Percentiles rank a stretch among this genome's conserved stretches.
Evolutionary conservation across 345 rosid species (phyloP).

Genomic region (Citrus reticulata): DNA sequence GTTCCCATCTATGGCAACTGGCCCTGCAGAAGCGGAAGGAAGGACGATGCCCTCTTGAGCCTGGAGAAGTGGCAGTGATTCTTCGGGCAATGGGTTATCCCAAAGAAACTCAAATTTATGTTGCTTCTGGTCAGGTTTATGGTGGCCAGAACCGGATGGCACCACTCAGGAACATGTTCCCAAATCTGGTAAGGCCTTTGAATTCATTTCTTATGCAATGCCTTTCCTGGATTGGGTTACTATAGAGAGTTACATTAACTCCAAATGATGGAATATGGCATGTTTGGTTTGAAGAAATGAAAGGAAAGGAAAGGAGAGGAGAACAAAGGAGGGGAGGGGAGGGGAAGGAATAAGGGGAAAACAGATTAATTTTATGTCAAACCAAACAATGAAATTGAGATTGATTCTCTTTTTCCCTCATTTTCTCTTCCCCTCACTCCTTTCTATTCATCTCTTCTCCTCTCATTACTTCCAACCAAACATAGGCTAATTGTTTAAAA

Average conservation of each 20-base stretch:
- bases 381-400: no score
- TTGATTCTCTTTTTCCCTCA: no score
- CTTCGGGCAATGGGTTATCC: constrained; percentile 98
- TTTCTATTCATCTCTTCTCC: no score
- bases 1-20: constrained; percentile 95
- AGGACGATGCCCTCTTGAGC: constrained; percentile 99
- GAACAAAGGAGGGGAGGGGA: no score
- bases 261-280: background rate
- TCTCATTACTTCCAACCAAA: no score
- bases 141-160: constrained; percentile 99
- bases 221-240: background rate
- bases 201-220: background rate
- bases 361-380: no score
- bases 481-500: background rate
- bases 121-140: constrained; percentile 99
- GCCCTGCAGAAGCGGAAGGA: constrained; percentile 97
- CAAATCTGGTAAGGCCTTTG: constrained; percentile 66
- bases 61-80: constrained; percentile 98
- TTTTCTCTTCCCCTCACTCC: no score
- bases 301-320: no score
- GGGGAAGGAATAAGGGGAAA: no score
- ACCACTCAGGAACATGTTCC: constrained; percentile 96
- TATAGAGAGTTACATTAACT: background rate
- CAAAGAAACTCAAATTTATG: constrained; percentile 97
- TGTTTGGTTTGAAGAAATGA: no score